Conservation (phyloP, 2,329 filamentous ascomycete species). For the Trichoderma sp. region DNA sequence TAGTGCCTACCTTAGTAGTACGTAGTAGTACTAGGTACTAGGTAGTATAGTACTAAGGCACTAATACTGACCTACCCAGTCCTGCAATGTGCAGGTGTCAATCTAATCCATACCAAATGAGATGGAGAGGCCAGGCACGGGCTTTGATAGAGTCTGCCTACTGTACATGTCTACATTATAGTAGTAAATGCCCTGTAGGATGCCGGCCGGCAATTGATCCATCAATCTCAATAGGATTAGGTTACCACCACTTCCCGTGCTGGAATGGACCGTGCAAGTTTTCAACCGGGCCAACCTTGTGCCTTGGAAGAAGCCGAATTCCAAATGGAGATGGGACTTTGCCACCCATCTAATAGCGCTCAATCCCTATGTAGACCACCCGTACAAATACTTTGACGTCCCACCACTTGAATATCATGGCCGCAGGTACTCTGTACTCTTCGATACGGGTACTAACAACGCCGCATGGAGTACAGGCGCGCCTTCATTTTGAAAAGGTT, state of each 20-base stretch:
- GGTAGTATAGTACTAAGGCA: no score
- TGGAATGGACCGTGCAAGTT: neutral
- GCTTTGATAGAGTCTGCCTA: no score
- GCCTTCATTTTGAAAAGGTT: neutral
- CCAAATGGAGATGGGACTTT: neutral
- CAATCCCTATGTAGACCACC: neutral
- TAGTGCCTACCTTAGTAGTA: no score
- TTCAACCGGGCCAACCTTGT: neutral
- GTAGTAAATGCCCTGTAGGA: no score
- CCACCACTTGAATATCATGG: neutral
- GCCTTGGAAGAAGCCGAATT: neutral
- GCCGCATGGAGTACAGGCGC: neutral
- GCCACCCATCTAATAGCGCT: neutral
- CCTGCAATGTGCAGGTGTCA: no score
- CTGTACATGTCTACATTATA: no score
- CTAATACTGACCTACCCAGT: no score
- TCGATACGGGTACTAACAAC: neutral
- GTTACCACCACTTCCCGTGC: neutral
- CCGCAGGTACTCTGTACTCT: neutral
- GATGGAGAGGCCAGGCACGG: no score
- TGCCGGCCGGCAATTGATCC: neutral
- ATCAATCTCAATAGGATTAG: neutral
- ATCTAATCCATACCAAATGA: no score
- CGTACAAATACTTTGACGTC: neutral
- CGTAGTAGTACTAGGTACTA: no score